Conservation (phyloP, 139 green algal genomes). For the Deuterostichococcus epilithicus region DNA sequence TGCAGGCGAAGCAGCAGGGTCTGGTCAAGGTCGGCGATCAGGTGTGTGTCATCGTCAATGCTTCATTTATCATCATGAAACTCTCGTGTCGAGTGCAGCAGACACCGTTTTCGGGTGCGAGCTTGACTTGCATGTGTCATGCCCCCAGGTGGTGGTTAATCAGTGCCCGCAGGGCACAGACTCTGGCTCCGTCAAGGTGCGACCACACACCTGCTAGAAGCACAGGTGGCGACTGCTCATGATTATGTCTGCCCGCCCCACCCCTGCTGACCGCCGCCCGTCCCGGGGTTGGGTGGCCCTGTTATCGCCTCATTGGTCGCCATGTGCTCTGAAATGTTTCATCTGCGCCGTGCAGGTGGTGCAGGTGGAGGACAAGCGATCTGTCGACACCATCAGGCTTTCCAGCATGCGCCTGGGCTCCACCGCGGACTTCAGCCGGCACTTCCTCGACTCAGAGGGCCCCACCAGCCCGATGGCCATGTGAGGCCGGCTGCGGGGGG, state of each 20-base stretch:
- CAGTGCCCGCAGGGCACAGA: neutral
- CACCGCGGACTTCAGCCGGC: neutral
- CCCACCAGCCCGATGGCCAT: neutral
- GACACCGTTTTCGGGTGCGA: too few species aligned
- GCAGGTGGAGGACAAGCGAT: neutral
- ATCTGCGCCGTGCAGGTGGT: neutral
- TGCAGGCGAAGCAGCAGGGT: constrained; percentile 30
- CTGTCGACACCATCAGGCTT: neutral
- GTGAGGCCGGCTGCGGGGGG: too few species aligned
- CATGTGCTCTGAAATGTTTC: too few species aligned
- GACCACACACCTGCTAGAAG: too few species aligned
- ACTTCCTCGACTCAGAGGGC: neutral
- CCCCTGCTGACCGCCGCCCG: too few species aligned
- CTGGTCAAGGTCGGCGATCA: constrained; percentile 40
- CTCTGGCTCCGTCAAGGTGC: neutral
- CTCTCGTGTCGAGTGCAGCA: too few species aligned
- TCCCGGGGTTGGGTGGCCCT: too few species aligned
- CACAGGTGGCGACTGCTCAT: neutral
- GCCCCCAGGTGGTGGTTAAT: neutral
- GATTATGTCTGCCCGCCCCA: too few species aligned
- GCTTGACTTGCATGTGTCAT: too few species aligned
- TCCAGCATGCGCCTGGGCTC: neutral
- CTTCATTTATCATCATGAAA: too few species aligned
- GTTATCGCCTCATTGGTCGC: too few species aligned
- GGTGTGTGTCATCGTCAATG: too few species aligned